Percentiles rank a stretch among this genome's conserved stretches.
Evolutionary conservation across 140 eudicot genomes (phyloP).

Genomic region (Cichorium intybus): DNA sequence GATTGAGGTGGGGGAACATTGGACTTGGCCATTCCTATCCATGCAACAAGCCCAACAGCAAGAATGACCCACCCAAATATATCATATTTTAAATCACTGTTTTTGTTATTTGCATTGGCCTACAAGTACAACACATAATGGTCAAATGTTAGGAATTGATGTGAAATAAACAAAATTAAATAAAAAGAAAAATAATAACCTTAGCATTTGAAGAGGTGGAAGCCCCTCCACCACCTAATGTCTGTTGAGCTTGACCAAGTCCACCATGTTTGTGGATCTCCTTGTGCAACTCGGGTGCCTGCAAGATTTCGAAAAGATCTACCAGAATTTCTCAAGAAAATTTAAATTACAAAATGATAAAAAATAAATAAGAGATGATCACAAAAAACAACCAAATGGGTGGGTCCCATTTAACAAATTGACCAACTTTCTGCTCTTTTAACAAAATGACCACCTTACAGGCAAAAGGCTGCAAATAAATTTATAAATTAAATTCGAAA

Average conservation of each 20-base stretch:
- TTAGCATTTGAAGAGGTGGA: conserved; percentile 37
- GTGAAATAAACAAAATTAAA: neutral
- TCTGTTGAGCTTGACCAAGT: conserved; percentile 38
- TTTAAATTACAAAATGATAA: neutral
- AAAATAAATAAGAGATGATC: too few relatives aligned
- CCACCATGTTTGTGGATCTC: conserved; percentile 47
- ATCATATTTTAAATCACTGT: conserved; percentile 51
- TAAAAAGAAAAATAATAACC: conserved; percentile 22
- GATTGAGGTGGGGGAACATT: conserved; percentile 47
- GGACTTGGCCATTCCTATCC: conserved; percentile 56
- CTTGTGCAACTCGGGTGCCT: conserved; percentile 47
- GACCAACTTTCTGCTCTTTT: too few relatives aligned
- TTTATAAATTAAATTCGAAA: too few relatives aligned
- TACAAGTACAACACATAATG: conserved; percentile 22
- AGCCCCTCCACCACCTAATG: conserved; percentile 38
- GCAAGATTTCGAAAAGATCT: neutral
- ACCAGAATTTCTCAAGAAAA: neutral
- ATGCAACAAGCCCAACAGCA: conserved; percentile 48
- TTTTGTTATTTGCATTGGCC: conserved; percentile 37
- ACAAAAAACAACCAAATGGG: too few relatives aligned
- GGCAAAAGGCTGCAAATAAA: too few relatives aligned
- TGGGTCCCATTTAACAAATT: too few relatives aligned
- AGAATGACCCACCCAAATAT: conserved; percentile 58
- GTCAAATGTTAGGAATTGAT: neutral
- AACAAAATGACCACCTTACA: too few relatives aligned